Conservation (phyloP, 495 filamentous ascomycete species). For the Penicillium flavigenum region DNA sequence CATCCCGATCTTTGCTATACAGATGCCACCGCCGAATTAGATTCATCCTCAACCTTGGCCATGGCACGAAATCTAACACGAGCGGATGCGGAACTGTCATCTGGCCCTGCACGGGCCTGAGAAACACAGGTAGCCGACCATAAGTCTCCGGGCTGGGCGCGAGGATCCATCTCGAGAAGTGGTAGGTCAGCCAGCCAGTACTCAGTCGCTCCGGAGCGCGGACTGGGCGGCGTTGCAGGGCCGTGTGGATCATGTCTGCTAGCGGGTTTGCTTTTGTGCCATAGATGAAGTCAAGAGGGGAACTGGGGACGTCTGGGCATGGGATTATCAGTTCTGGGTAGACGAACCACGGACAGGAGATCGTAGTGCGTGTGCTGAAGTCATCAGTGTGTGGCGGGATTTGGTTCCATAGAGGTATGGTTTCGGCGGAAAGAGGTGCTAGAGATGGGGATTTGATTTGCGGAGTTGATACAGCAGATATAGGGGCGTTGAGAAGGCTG, state of each 20-base stretch:
- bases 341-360: conserved; percentile 19
- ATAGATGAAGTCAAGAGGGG: conserved; percentile 32
- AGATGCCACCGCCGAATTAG: conserved; percentile 27
- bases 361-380: conserved; percentile 5
- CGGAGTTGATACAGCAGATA: neutral
- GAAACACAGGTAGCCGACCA: conserved; percentile 17
- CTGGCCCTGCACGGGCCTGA: conserved; percentile 24
- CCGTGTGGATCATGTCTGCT: conserved; percentile 27
- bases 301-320: conserved; percentile 24
- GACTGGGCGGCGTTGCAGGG: conserved; percentile 22
- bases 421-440: neutral
- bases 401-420: conserved; percentile 17
- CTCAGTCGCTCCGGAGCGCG: conserved; percentile 31
- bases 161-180: conserved; percentile 26
- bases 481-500: neutral
- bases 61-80: conserved; percentile 22
- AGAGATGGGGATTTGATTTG: neutral
- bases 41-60: conserved; percentile 26
- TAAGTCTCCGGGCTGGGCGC: conserved; percentile 25
- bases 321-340: conserved; percentile 19
- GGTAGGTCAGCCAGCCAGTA: conserved; percentile 27
- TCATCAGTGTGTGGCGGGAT: conserved; percentile 26
- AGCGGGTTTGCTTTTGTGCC: conserved; percentile 30
- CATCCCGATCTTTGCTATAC: conserved; percentile 18
- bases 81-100: conserved; percentile 24